phyloP scores from a whole-genome alignment of 192 early-diverging fungal species.

The Backusella morwellensis region DNA sequence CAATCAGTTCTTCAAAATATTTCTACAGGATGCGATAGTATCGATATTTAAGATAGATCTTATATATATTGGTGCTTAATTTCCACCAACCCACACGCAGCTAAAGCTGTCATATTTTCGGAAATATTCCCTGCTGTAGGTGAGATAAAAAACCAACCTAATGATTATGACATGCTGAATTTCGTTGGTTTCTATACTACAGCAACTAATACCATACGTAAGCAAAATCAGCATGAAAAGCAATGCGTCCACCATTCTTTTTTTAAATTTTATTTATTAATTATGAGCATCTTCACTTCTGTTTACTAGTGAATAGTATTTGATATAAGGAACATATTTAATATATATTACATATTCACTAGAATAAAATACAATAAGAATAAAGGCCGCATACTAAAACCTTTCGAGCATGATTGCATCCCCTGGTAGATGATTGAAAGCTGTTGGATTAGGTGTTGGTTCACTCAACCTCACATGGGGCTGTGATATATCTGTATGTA shows the following conservation, averaged over 20 bases:
- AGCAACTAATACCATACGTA: neutral
- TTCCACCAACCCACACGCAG: slow-evolving; percentile 89
- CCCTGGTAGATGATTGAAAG: slow-evolving; percentile 19
- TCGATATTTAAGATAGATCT: slow-evolving; percentile 93
- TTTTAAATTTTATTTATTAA: neutral
- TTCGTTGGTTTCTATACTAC: slow-evolving; percentile 17
- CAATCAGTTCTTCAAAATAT: slow-evolving; percentile 83
- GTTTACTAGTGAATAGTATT: too few relatives aligned
- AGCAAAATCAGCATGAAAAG: too few relatives aligned
- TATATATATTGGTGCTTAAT: slow-evolving; percentile 98
- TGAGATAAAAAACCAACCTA: slow-evolving; percentile 39
- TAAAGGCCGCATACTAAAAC: slow-evolving; percentile 2
- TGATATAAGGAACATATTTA: too few relatives aligned
- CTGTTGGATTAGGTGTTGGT: slow-evolving; percentile 4
- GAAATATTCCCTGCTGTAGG: slow-evolving; percentile 83
- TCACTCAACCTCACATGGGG: neutral
- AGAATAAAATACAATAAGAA: neutral
- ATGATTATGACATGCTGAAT: slow-evolving; percentile 1
- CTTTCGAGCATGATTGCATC: slow-evolving; percentile 22
- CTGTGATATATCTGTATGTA: neutral
- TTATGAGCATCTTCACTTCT: too few relatives aligned
- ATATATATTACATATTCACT: neutral
- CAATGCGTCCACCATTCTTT: too few relatives aligned
- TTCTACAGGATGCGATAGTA: slow-evolving; percentile 85
- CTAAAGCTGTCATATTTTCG: slow-evolving; percentile 83